Conservation (phyloP, 768 basidiomycete species). For the Chalciporus sphaerocephalus region DNA sequence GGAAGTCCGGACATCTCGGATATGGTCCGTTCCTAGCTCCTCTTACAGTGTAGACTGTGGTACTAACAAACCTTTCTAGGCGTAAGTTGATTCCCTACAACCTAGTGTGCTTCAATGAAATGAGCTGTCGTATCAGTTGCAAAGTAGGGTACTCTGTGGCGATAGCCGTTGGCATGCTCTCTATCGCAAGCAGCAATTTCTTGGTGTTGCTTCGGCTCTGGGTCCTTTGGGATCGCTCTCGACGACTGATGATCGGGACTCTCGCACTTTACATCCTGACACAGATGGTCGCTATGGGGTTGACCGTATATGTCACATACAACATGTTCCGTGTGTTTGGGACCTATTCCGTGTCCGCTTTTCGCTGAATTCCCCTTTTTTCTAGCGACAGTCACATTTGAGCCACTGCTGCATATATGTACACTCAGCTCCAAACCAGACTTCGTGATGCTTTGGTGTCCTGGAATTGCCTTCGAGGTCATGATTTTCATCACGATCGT, state of each 20-base stretch:
- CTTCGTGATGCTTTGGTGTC: conserved; percentile 25
- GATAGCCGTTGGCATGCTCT: conserved; percentile 34
- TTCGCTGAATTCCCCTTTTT: not conserved
- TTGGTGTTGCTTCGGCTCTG: conserved; percentile 39
- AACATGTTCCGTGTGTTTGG: conserved; percentile 26
- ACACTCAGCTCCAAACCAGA: conserved; percentile 16
- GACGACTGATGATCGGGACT: conserved; percentile 28
- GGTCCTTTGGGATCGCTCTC: conserved; percentile 32
- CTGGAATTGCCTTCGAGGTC: conserved; percentile 31
- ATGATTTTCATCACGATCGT: conserved; percentile 26
- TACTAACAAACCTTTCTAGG: conserved; percentile 3
- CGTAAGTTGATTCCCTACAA: conserved; percentile 12
- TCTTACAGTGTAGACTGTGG: not conserved
- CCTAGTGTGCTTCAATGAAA: not conserved
- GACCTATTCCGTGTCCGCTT: not conserved
- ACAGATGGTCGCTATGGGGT: conserved; percentile 23
- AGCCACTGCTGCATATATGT: conserved; percentile 18
- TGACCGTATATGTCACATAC: conserved; percentile 24
- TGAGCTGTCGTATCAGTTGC: conserved; percentile 19
- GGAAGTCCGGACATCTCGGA: conserved; percentile 7
- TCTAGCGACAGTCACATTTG: conserved; percentile 17
- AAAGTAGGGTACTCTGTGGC: conserved; percentile 17
- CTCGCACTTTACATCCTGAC: conserved; percentile 29
- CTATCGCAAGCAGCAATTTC: conserved; percentile 35
- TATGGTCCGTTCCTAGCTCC: not conserved